These are phyloP conservation scores for Lachancea quebecensis DNA, from an alignment of 805 yeast genomes.

Conservation along the genomic window DNA sequence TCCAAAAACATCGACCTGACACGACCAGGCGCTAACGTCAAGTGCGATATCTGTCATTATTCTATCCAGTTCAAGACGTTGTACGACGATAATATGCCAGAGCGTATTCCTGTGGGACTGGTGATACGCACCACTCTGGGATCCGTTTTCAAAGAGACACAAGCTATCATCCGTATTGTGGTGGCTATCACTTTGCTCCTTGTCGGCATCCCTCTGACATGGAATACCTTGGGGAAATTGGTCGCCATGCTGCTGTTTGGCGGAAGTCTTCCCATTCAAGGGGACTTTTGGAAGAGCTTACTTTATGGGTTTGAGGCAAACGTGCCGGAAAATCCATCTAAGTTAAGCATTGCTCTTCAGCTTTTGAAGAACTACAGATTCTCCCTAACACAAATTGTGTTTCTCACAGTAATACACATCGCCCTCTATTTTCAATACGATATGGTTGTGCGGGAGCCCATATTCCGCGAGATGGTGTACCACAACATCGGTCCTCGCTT, in stretches of 20 bases:
- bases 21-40: conserved; percentile 41
- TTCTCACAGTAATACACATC: conserved; percentile 37
- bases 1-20: conserved; percentile 29
- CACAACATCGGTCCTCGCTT: conserved; percentile 49
- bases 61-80: conserved; percentile 62
- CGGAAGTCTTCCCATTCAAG: conserved; percentile 40
- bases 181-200: conserved; percentile 35
- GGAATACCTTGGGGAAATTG: conserved; percentile 48
- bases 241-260: conserved; percentile 49
- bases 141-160: conserved; percentile 13
- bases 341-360: conserved; percentile 10
- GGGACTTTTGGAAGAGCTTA: conserved; percentile 22
- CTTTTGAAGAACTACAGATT: conserved; percentile 20
- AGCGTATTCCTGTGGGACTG: conserved; percentile 47
- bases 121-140: conserved; percentile 37
- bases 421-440: conserved; percentile 56
- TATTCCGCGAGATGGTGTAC: conserved; percentile 50
- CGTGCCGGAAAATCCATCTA: conserved; percentile 8
- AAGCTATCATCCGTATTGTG: conserved; percentile 15
- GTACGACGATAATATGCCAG: conserved; percentile 61
- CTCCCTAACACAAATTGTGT: conserved; percentile 33
- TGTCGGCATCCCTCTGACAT: conserved; percentile 51
- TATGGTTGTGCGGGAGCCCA: conserved; percentile 65
- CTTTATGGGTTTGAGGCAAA: conserved; percentile 20
- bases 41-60: conserved; percentile 85